Evolutionary conservation across 805 yeast species (phyloP).

Genomic region (Candida bentonensis): DNA sequence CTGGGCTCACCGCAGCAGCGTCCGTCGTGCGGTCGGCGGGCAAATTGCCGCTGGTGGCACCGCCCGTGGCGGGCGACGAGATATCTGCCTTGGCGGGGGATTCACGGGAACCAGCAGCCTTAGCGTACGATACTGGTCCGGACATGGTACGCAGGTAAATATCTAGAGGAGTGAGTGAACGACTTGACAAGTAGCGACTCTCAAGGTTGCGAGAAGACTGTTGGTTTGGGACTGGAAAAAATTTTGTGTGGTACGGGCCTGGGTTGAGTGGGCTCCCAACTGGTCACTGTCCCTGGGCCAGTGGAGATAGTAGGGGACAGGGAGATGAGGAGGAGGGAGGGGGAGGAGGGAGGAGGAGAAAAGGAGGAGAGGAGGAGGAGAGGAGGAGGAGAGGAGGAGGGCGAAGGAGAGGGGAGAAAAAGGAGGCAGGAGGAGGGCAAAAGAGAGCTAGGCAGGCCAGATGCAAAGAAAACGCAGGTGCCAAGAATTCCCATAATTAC

Average conservation of each 20-base stretch:
- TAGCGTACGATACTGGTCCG: conserved; percentile 13
- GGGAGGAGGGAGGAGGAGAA: conserved; percentile 1
- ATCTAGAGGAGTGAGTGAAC: background rate
- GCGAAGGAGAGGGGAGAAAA: conserved; percentile 6
- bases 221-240: background rate
- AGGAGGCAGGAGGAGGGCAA: too few relatives aligned
- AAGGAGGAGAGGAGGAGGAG: conserved; percentile 1
- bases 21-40: conserved; percentile 1
- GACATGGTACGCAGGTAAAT: conserved; percentile 12
- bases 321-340: conserved; percentile 5
- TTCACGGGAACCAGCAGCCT: conserved; percentile 10
- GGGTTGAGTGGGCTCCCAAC: background rate
- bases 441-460: too few relatives aligned
- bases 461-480: too few relatives aligned
- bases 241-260: conserved; percentile 1
- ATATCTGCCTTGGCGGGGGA: background rate
- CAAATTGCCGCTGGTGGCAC: conserved; percentile 1
- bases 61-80: background rate
- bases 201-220: background rate
- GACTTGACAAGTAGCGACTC: background rate
- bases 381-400: conserved; percentile 4
- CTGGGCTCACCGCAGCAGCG: background rate
- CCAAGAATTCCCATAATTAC: too few relatives aligned
- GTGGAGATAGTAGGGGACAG: background rate
- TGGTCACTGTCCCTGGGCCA: background rate